These are phyloP conservation scores for Nakaseomyces uthaithaninus DNA, from an alignment of 1,139 yeast genomes.

Conservation along the genomic window DNA sequence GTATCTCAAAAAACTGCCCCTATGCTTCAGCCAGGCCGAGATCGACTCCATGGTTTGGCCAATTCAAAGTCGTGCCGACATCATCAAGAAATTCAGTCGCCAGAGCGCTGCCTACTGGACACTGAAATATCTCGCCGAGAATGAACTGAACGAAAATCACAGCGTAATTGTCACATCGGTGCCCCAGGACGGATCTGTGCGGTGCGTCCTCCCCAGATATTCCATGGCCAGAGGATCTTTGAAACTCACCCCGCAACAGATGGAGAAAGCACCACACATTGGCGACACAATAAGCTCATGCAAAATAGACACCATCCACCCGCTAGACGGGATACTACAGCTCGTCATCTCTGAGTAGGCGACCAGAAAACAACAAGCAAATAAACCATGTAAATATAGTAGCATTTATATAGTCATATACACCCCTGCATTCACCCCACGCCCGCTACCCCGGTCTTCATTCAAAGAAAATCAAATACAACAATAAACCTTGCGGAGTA, in stretches of 20 bases:
- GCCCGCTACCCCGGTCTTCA: too few species aligned
- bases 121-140: conserved; percentile 29
- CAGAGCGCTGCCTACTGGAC: conserved; percentile 38
- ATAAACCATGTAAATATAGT: neutral
- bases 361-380: neutral
- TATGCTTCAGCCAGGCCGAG: conserved; percentile 22
- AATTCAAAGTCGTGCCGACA: conserved; percentile 33
- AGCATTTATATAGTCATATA: neutral
- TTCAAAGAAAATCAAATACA: too few species aligned
- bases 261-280: conserved; percentile 30
- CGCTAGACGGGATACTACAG: conserved; percentile 2
- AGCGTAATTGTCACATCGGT: conserved; percentile 35
- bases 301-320: conserved; percentile 17
- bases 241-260: conserved; percentile 17
- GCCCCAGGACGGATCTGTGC: conserved; percentile 35
- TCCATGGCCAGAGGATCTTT: conserved; percentile 32
- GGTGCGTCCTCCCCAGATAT: conserved; percentile 36
- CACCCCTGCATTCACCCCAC: too few species aligned
- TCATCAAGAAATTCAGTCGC: conserved; percentile 29
- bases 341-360: neutral
- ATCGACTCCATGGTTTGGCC: conserved; percentile 28
- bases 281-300: conserved; percentile 38
- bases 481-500: too few species aligned
- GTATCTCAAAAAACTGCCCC: conserved; percentile 23
- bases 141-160: conserved; percentile 14